These are phyloP conservation scores for Rickenella mellea DNA, from an alignment of 768 basidiomycete species.

Conservation along the genomic window DNA sequence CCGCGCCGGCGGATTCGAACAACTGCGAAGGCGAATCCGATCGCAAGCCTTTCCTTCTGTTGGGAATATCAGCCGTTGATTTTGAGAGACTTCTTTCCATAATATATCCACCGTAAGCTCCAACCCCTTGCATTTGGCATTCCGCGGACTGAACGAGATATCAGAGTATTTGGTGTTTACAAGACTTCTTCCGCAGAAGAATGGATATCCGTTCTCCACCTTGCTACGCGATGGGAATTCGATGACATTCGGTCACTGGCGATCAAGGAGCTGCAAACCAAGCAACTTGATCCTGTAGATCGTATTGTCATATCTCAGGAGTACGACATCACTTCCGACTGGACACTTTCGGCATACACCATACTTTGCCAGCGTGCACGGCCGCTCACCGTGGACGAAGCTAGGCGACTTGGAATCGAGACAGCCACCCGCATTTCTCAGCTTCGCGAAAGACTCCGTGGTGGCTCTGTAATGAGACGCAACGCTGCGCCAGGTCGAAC, in stretches of 20 bases:
- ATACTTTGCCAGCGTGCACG: conserved; percentile 40
- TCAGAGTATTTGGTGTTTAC: conserved; percentile 16
- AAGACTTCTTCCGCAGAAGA: conserved; percentile 17
- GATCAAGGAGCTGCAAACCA: conserved; percentile 21
- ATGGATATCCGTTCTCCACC: conserved; percentile 24
- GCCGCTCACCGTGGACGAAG: conserved; percentile 45
- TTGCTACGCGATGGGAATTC: conserved; percentile 22
- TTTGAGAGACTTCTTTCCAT: conserved; percentile 27
- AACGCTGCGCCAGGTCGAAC: neutral
- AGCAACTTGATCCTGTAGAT: conserved; percentile 4
- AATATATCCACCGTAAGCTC: conserved; percentile 16
- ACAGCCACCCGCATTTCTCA: conserved; percentile 41
- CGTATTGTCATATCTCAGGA: conserved; percentile 44
- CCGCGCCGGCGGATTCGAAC: conserved; percentile 5
- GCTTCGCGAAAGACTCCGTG: conserved; percentile 34
- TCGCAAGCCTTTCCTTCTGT: conserved; percentile 16
- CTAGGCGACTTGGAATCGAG: conserved; percentile 42
- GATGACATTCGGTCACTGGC: conserved; percentile 21
- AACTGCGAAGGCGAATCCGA: conserved; percentile 14
- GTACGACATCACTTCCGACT: conserved; percentile 34
- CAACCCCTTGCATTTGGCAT: neutral
- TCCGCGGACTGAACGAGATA: neutral
- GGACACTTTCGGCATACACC: conserved; percentile 44
- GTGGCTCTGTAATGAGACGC: neutral
- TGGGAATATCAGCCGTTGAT: conserved; percentile 16